Evolutionary conservation across 495 filamentous ascomycete species (phyloP).

Genomic region (Penicillium dipodomyicola): DNA sequence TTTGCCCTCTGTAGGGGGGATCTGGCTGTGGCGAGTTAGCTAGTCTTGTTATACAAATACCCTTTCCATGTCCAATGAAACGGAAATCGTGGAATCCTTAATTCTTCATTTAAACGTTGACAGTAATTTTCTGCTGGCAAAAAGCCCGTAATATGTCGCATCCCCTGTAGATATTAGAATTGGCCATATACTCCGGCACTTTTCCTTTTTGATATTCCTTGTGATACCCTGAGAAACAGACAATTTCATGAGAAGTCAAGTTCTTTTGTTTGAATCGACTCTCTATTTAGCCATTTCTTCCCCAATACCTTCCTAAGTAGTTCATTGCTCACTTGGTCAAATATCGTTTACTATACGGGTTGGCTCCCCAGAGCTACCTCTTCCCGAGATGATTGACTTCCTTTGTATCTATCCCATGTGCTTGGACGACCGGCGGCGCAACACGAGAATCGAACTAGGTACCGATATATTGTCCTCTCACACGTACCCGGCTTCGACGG

Average conservation of each 20-base stretch:
- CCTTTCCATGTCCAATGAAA: too few relatives aligned
- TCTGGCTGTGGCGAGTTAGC: neutral
- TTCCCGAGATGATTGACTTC: conserved; percentile 2
- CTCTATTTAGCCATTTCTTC: neutral
- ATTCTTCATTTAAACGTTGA: too few relatives aligned
- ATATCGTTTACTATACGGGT: neutral
- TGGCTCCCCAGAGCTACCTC: neutral
- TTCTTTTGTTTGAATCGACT: neutral
- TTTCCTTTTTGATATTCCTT: neutral
- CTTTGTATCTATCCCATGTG: conserved; percentile 12
- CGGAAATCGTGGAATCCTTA: neutral
- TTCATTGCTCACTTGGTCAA: neutral
- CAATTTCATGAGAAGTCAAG: neutral
- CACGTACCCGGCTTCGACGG: neutral
- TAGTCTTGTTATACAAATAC: neutral
- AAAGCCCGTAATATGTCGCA: neutral
- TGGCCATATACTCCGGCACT: neutral
- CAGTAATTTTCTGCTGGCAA: neutral
- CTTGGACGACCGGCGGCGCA: conserved; percentile 4
- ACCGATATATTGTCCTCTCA: conserved; percentile 12
- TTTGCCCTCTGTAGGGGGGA: neutral
- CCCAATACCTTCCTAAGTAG: neutral
- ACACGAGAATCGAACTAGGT: conserved; percentile 4
- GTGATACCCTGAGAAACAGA: neutral
- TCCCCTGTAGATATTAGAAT: conserved; percentile 4